Evolutionary conservation across 768 basidiomycete genomes (phyloP).

Genomic region (Trametes punicea): DNA sequence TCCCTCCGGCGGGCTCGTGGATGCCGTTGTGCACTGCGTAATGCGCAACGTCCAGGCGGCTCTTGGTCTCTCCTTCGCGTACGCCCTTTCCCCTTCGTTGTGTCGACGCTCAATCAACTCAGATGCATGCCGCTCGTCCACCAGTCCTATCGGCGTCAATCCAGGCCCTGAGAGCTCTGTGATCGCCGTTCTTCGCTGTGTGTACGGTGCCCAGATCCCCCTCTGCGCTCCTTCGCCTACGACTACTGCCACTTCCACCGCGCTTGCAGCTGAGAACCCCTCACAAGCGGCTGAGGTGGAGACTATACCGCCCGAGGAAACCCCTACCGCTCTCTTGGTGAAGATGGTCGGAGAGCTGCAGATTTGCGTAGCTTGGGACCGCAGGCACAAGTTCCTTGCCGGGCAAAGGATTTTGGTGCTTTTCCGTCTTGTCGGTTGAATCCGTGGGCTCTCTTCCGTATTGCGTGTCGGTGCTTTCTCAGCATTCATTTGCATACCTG

Average conservation of each 20-base stretch:
- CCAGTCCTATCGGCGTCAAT: constrained; percentile 8
- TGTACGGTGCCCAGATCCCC: constrained; percentile 7
- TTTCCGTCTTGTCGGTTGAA: constrained; percentile 46
- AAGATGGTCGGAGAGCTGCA: constrained; percentile 55
- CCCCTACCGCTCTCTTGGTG: constrained; percentile 13
- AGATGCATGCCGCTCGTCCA: not conserved
- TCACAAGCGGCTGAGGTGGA: not conserved
- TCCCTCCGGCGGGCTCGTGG: constrained; percentile 32
- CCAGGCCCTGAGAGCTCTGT: constrained; percentile 15
- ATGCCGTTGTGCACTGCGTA: constrained; percentile 24
- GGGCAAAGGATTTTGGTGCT: constrained; percentile 54
- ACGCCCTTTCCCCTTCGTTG: not conserved
- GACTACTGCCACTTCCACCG: not conserved
- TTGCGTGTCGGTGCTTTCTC: too few relatives aligned
- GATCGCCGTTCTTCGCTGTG: constrained; percentile 10
- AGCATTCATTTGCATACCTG: not conserved
- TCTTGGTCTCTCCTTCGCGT: constrained; percentile 37
- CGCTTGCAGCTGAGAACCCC: not conserved
- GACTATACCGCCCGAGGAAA: not conserved
- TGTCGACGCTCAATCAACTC: not conserved
- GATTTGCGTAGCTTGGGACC: constrained; percentile 49
- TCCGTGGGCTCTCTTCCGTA: too few relatives aligned
- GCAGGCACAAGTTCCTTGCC: constrained; percentile 49
- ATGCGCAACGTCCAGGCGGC: constrained; percentile 21
- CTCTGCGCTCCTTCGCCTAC: not conserved